Percentiles rank a stretch among this genome's conserved stretches.
These are phyloP conservation scores for Amylostereum chailletii DNA, from an alignment of 1,284 basidiomycete species.

Conservation along the genomic window DNA sequence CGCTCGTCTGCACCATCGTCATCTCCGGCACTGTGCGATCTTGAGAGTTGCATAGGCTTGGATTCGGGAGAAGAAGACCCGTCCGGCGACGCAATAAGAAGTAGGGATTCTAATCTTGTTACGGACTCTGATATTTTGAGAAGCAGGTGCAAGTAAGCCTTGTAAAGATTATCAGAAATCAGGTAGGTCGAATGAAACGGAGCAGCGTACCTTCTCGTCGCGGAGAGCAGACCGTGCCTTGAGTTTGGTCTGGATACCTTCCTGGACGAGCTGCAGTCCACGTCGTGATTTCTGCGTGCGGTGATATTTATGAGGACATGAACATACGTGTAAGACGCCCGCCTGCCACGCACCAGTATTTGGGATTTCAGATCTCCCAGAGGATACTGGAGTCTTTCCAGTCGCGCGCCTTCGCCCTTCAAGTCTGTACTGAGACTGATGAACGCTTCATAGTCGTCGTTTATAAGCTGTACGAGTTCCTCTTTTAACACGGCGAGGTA, in stretches of 20 bases:
- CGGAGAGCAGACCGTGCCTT: conserved; percentile 64
- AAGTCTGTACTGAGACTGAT: conserved; percentile 90
- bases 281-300: conserved; percentile 46
- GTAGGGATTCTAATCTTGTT: conserved; percentile 71
- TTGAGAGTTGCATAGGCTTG: conserved; percentile 17
- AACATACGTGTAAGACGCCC: too few relatives aligned
- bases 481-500: conserved; percentile 82
- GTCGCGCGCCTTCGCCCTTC: conserved; percentile 69
- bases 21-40: conserved; percentile 16
- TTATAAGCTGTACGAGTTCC: conserved; percentile 91
- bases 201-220: conserved; percentile 65
- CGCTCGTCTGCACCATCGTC: conserved; percentile 27
- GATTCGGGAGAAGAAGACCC: conserved; percentile 23
- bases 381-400: conserved; percentile 62
- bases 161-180: conserved; percentile 2
- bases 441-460: conserved; percentile 96
- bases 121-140: conserved; percentile 86
- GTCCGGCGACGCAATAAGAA: conserved; percentile 54
- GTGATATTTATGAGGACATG: too few relatives aligned
- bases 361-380: conserved; percentile 54
- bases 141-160: conserved; percentile 78
- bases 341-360: conserved; percentile 50
- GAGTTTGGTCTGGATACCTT: conserved; percentile 70
- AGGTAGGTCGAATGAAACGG: not conserved
- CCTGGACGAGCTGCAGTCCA: conserved; percentile 60